Evolutionary conservation across 768 basidiomycete genomes (phyloP), one percentile per base, ranked within the genome.

Genomic region (Daedalea quercina): DNA sequence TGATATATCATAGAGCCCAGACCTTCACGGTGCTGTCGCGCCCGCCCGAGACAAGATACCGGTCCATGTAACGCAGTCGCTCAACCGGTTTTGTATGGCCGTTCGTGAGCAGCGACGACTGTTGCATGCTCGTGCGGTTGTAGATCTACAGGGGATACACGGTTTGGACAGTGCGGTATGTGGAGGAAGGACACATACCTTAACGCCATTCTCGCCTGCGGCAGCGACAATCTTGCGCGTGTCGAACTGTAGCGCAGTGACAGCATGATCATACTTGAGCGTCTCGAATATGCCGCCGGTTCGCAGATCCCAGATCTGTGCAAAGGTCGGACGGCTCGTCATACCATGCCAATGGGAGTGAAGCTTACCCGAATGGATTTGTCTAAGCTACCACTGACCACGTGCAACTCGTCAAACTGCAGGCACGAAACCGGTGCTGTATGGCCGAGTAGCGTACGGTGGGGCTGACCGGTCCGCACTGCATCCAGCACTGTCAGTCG

Each of bases 401-500:
- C 87, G 65, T 96, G 89, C 53, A 88, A 75, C 71, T 98, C 94
- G 72, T 99, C 96, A 64, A 99, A 98, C 67, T 98, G 89, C 7
- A 99, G 76, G 64, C 88, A 93, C 1, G 93, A 97, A 47, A 99
- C 83, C 9, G 96, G 94, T 0, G 77, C 90, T 3, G 90, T 96
- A 65, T 99, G 96, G 2, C 94, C 96, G 47, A 90, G 69, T 37
- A 99, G 73, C 11, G 94, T 96, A 34, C 95, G 79, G 69, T 97
- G 94, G 8, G 93, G 87, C 64, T 98, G 95, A 6, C 96, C 96
- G 26, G 95, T 99, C 43, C 96, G 87, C 94, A 97, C 94, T 95
- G 60, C 43, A 31, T n/a, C 51, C 58, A 37, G 9, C 49, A 44
- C 51, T 34, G 51, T 58, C 25, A 54, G 22, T n/a, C 22, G n/a